These are phyloP conservation scores for Pythium aphanidermatum DNA, from an alignment of 352 stramenopile species.

Conservation along the genomic window DNA sequence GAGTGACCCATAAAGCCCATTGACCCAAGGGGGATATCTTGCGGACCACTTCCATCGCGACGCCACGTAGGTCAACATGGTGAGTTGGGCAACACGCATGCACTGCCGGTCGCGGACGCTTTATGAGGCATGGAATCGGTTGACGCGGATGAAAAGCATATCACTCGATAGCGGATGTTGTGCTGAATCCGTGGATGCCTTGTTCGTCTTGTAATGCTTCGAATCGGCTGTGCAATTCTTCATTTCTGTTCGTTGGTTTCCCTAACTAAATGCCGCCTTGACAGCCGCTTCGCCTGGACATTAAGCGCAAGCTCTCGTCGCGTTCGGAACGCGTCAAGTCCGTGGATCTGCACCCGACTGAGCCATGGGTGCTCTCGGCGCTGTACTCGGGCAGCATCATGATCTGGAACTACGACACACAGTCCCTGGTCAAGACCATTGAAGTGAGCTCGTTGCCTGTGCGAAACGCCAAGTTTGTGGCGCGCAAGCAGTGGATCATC, in stretches of 20 bases:
- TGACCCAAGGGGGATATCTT: constrained; percentile 18
- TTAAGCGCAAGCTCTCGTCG: constrained; percentile 93
- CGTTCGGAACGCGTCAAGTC: constrained; percentile 98
- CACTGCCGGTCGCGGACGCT: not conserved
- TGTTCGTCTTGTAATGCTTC: too few species aligned
- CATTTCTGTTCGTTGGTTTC: constrained; percentile 1
- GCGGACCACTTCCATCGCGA: constrained; percentile 16
- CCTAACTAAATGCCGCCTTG: too few species aligned
- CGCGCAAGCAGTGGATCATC: constrained; percentile 97
- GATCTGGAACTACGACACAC: constrained; percentile 98
- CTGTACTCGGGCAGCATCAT: constrained; percentile 98
- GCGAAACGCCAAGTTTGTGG: constrained; percentile 92
- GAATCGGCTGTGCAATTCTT: too few species aligned
- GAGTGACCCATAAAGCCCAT: too few species aligned
- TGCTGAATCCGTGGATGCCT: not conserved
- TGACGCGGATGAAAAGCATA: not conserved
- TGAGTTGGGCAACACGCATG: constrained; percentile 1
- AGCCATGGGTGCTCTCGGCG: constrained; percentile 96
- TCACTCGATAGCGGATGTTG: constrained; percentile 5
- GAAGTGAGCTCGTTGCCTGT: constrained; percentile 96
- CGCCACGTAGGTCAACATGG: constrained; percentile 25
- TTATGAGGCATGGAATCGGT: not conserved
- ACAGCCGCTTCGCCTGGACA: constrained; percentile 73
- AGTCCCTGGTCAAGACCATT: constrained; percentile 95
- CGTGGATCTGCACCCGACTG: constrained; percentile 96